Evolutionary conservation across 306 rosid species (phyloP).

Genomic region (Gynostemma pentaphyllum): DNA sequence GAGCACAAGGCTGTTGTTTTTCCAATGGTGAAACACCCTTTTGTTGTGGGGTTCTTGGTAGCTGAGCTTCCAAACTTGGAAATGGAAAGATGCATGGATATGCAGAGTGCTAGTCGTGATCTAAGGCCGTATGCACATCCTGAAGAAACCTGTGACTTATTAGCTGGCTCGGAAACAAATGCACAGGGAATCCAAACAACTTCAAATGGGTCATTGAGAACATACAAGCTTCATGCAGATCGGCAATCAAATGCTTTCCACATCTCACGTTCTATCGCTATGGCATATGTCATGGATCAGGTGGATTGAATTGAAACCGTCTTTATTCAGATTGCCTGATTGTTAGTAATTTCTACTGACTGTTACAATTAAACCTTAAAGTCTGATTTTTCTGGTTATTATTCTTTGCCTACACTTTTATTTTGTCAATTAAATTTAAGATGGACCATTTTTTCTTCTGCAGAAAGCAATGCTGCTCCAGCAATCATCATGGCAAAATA

Average conservation of each 20-base stretch:
- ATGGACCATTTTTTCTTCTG: slow-evolving; percentile 15
- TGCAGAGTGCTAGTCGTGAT: slow-evolving; percentile 30
- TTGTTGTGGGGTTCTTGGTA: slow-evolving; percentile 96
- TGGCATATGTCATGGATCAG: slow-evolving; percentile 99
- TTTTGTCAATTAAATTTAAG: background rate
- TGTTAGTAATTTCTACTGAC: background rate
- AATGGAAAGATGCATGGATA: slow-evolving; percentile 21
- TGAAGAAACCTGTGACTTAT: slow-evolving; percentile 35
- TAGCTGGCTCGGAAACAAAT: slow-evolving; percentile 31
- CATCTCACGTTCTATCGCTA: slow-evolving; percentile 68
- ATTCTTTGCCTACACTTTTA: background rate
- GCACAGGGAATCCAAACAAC: slow-evolving; percentile 33
- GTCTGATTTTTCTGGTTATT: background rate
- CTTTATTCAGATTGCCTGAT: background rate
- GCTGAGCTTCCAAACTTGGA: slow-evolving; percentile 75
- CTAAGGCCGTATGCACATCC: slow-evolving; percentile 14
- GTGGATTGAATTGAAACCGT: slow-evolving; percentile 20
- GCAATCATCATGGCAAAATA: slow-evolving; percentile 93
- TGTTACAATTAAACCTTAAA: background rate
- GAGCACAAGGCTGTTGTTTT: slow-evolving; percentile 68
- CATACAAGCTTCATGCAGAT: slow-evolving; percentile 45
- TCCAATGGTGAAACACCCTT: slow-evolving; percentile 91
- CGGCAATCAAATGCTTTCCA: slow-evolving; percentile 61
- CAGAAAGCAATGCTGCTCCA: slow-evolving; percentile 87
- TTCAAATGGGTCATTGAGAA: slow-evolving; percentile 26